These are phyloP conservation scores for Sporisorium graminicola DNA, from an alignment of 1,284 basidiomycete species.

Conservation along the genomic window DNA sequence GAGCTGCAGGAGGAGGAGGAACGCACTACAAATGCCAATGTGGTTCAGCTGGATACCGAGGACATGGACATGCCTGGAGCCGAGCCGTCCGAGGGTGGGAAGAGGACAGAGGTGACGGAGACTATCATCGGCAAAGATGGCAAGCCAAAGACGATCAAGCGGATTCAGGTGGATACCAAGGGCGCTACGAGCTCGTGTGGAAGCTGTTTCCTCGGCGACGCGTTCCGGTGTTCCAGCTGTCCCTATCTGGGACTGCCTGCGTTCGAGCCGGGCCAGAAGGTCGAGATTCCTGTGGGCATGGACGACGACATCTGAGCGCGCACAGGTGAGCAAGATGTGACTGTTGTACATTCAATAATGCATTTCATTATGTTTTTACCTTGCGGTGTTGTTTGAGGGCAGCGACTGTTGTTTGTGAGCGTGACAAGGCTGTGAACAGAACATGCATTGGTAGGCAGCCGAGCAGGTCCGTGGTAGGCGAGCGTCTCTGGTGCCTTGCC, in stretches of 20 bases:
- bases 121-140: slow-evolving; percentile 66
- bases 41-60: slow-evolving; percentile 61
- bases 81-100: slow-evolving; percentile 13
- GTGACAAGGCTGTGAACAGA: not conserved
- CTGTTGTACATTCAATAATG: not conserved
- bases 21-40: slow-evolving; percentile 23
- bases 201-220: slow-evolving; percentile 97
- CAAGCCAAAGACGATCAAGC: slow-evolving; percentile 63
- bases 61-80: slow-evolving; percentile 63
- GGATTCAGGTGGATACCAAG: slow-evolving; percentile 67
- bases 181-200: slow-evolving; percentile 88
- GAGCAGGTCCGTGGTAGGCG: no score
- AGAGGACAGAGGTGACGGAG: slow-evolving; percentile 57
- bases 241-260: slow-evolving; percentile 96
- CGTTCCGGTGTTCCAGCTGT: slow-evolving; percentile 94
- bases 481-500: no score
- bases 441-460: not conserved
- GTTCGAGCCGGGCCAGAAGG: slow-evolving; percentile 98
- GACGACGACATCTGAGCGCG: slow-evolving; percentile 61
- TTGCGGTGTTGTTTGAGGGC: no score
- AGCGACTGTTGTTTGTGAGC: not conserved
- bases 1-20: slow-evolving; percentile 68
- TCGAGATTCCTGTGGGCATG: slow-evolving; percentile 74
- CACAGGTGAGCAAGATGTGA: not conserved
- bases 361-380: not conserved